Base-by-base conservation (phyloP, 75 land plant species). In the Cunninghamia lanceolata region DNA sequence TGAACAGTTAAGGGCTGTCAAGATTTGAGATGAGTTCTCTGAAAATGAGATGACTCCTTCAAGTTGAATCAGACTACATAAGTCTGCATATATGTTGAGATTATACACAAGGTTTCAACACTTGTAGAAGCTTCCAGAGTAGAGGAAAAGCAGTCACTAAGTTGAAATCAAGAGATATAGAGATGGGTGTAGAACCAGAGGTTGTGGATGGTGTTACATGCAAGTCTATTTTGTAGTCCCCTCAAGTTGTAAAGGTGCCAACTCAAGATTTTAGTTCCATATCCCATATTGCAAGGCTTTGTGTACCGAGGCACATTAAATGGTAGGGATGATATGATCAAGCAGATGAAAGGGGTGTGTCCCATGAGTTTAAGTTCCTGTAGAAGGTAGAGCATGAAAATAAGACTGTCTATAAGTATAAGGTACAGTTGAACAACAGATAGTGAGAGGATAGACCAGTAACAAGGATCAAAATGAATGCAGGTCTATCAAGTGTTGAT, bases 291-390 rank as follows among this genome's bases (percentile, higher is more conserved):
- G 91, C 85, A 82, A n/a, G 93, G 93, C 25, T 88, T 88, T 43
- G 92, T 88, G 3, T 92, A 90, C 86, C 82, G 89, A 15, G 92
- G 93, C 5, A 52, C 15, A 19, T 36, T 92, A 53, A 66, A 63
- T 16, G 91, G 91, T 35, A 75, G 52, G n/a, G 47, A 79, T 34
- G 92, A 90, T 39, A 92, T 88, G 11, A 88, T 92, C 84, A 92
- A 92, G 92, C 75, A 84, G 85, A 88, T 92, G 92, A 90, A 77
- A 53, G 86, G 87, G 38, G 82, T 75, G 86, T 84, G 54, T 38
- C 89, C 7, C 83, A 88, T 32, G 92, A 90, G 86, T 85, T 91
- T 30, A 85, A 92, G 71, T 86, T 83, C 82, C 80, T 92, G 28
- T 42, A 47, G 15, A 87, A 83, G 63, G 81, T 89, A 32, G 82